Conservation (phyloP, 2,329 filamentous ascomycete genomes). For the Westerdykella aurantiaca region DNA sequence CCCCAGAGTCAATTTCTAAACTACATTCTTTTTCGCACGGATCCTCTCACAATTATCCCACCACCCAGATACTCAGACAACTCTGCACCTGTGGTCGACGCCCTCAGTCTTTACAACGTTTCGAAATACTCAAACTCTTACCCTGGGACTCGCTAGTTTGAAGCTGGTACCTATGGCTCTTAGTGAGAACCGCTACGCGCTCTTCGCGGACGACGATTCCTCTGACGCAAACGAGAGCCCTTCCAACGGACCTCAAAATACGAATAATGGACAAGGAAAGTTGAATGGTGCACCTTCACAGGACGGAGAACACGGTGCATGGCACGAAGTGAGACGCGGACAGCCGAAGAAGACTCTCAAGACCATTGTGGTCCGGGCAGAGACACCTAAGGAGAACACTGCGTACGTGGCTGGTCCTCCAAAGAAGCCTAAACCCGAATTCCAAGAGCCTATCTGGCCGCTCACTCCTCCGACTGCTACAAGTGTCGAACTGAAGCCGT, state of each 20-base stretch:
- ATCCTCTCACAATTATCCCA: too few species aligned
- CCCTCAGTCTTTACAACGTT: too few species aligned
- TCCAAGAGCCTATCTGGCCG: too few species aligned
- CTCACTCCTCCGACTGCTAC: conserved; percentile 5
- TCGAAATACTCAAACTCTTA: too few species aligned
- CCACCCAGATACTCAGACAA: neutral
- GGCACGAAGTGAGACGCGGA: neutral
- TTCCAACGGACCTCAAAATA: conserved; percentile 14
- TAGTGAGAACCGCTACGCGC: conserved; percentile 20
- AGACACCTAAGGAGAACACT: neutral
- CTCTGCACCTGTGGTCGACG: neutral
- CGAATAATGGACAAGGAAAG: neutral
- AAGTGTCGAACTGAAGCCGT: conserved; percentile 7
- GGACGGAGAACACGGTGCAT: neutral
- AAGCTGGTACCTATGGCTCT: conserved; percentile 10
- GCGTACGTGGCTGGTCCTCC: neutral
- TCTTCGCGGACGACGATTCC: conserved; percentile 13
- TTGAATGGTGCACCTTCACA: neutral
- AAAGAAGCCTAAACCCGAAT: neutral
- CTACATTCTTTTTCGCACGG: conserved; percentile 7
- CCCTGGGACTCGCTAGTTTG: too few species aligned
- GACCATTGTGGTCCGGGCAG: conserved; percentile 1
- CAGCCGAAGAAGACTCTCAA: neutral
- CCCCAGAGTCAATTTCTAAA: conserved; percentile 4
- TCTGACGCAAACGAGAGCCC: conserved; percentile 1